phyloP scores from a whole-genome alignment of 2,329 filamentous ascomycete species.

The Tolypocladium album region DNA sequence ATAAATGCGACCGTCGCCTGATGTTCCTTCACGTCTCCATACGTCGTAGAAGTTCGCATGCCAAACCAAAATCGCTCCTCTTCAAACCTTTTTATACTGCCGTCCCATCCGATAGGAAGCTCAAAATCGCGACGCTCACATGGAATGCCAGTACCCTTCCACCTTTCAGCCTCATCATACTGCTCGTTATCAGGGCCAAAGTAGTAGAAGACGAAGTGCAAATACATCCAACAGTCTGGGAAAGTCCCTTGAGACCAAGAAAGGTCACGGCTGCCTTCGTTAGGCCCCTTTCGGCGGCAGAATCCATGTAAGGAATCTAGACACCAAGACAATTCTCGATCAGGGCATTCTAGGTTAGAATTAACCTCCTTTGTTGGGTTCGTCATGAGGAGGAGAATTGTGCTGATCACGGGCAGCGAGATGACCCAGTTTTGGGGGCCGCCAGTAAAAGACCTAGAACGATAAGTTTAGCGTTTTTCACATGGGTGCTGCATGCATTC shows the following conservation, averaged over 20 bases:
- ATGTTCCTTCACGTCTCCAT: not conserved
- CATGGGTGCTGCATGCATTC: not conserved
- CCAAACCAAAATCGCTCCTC: not conserved
- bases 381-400: not conserved
- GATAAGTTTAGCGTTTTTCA: not conserved
- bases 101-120: not conserved
- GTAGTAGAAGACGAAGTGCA: not conserved
- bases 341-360: not conserved
- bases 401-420: not conserved
- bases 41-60: not conserved
- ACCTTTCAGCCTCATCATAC: not conserved
- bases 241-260: not conserved
- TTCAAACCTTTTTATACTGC: not conserved
- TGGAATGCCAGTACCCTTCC: not conserved
- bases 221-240: not conserved
- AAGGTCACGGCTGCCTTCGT: not conserved
- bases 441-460: no score
- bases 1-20: not conserved
- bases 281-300: not conserved
- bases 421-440: not conserved
- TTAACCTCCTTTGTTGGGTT: not conserved
- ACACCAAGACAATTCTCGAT: not conserved
- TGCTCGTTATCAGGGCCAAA: not conserved
- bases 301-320: not conserved
- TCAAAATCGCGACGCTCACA: not conserved